phyloP scores from a whole-genome alignment of 495 filamentous ascomycete species.

The Aspergillus steynii region DNA sequence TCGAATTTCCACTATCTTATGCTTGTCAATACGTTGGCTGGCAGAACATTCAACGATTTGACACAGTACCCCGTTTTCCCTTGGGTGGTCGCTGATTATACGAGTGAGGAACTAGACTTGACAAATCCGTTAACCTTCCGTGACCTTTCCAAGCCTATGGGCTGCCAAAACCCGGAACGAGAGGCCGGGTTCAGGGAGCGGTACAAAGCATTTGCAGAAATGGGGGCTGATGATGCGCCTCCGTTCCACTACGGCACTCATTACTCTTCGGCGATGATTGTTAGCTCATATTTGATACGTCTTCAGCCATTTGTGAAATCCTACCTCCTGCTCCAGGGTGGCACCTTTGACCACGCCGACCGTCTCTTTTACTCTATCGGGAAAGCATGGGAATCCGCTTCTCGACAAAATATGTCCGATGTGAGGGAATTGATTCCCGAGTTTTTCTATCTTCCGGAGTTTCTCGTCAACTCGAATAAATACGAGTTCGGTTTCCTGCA shows the following conservation, averaged over 20 bases:
- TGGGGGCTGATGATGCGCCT: constrained; percentile 73
- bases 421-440: constrained; percentile 93
- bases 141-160: constrained; percentile 95
- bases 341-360: constrained; percentile 95
- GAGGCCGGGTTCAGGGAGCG: constrained; percentile 77
- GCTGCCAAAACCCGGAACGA: constrained; percentile 77
- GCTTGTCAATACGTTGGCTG: constrained; percentile 96
- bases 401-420: constrained; percentile 85
- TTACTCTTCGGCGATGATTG: constrained; percentile 99
- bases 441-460: constrained; percentile 95
- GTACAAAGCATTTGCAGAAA: constrained; percentile 86
- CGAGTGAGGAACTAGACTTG: constrained; percentile 90
- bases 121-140: constrained; percentile 80
- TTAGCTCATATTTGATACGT: constrained; percentile 92
- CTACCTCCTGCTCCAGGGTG: constrained; percentile 94
- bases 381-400: constrained; percentile 89
- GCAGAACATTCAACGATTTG: constrained; percentile 94
- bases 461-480: constrained; percentile 84
- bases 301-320: constrained; percentile 96
- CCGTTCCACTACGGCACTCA: constrained; percentile 98
- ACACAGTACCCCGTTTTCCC: constrained; percentile 99
- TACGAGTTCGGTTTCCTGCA: constrained; percentile 92
- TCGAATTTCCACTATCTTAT: constrained; percentile 99
- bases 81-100: constrained; percentile 95
- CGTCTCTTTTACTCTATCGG: constrained; percentile 92